These are phyloP conservation scores for Kwoniella shivajii DNA, from an alignment of 1,284 basidiomycete species.

Conservation along the genomic window DNA sequence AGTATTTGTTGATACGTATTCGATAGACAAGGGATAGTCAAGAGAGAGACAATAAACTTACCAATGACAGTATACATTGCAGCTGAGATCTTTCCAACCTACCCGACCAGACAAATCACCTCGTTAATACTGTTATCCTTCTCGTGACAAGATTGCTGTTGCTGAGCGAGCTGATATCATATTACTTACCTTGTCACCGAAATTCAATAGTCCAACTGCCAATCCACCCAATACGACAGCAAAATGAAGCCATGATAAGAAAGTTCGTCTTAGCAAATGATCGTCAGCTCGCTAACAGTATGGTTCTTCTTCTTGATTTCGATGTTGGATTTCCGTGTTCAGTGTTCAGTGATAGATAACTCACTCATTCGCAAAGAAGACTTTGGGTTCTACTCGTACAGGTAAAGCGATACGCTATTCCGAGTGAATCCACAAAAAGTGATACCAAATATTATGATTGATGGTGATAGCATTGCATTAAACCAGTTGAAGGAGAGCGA, in stretches of 20 bases:
- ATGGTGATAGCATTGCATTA: too few species aligned
- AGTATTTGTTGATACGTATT: background rate
- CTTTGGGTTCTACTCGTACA: constrained; percentile 89
- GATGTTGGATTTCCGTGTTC: too few species aligned
- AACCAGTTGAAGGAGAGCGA: too few species aligned
- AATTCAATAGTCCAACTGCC: constrained; percentile 94
- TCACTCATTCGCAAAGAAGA: constrained; percentile 86
- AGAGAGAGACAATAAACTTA: constrained; percentile 22
- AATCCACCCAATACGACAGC: constrained; percentile 90
- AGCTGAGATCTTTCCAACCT: constrained; percentile 55
- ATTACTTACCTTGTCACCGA: constrained; percentile 81
- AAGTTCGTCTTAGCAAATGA: constrained; percentile 61
- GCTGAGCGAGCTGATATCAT: too few species aligned
- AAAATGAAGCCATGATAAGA: constrained; percentile 95
- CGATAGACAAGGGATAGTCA: background rate
- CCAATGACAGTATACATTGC: constrained; percentile 56
- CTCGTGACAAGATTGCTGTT: too few species aligned
- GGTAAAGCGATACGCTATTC: constrained; percentile 87
- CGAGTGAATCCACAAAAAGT: too few species aligned
- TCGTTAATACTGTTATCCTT: too few species aligned
- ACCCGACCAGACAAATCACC: constrained; percentile 4
- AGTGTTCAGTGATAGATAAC: too few species aligned
- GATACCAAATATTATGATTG: background rate
- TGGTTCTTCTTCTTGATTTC: too few species aligned
- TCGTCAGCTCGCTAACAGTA: background rate